phyloP scores from a whole-genome alignment of 352 stramenopile genomes.

The Pythium folliculosum region DNA sequence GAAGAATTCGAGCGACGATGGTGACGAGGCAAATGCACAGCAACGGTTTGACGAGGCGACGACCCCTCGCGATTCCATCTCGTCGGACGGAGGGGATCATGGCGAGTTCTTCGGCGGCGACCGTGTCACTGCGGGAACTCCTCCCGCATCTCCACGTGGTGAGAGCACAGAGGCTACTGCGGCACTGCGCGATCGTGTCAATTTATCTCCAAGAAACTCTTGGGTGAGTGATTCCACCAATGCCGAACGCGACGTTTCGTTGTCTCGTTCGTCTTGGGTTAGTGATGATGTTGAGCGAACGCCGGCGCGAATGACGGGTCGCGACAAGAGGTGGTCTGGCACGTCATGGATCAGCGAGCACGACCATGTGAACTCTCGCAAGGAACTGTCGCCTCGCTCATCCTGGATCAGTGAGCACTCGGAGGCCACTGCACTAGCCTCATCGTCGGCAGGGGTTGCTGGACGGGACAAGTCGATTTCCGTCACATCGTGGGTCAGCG shows the following conservation, averaged over 20 bases:
- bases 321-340: constrained; percentile 9
- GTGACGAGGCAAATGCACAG: not conserved
- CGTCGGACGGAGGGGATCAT: constrained; percentile 10
- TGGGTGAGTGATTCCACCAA: constrained; percentile 22
- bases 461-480: constrained; percentile 19
- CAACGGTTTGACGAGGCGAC: not conserved
- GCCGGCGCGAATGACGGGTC: not conserved
- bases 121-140: not conserved
- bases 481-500: constrained; percentile 17
- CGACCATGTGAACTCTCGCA: not conserved
- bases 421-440: not conserved
- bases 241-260: not conserved
- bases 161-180: not conserved
- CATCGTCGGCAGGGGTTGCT: not conserved
- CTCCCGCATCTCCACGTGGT: not conserved
- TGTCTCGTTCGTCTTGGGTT: constrained; percentile 12
- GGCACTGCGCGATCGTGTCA: not conserved
- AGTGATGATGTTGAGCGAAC: constrained; percentile 2
- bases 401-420: constrained; percentile 26
- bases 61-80: constrained; percentile 16
- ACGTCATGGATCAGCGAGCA: constrained; percentile 18
- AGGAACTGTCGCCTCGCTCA: not conserved
- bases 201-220: constrained; percentile 12
- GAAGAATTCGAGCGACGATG: constrained; percentile 11
- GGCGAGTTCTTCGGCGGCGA: constrained; percentile 10